These are phyloP conservation scores for Eucalyptus erythrocorys DNA, from an alignment of 345 rosid species.

Conservation along the genomic window DNA sequence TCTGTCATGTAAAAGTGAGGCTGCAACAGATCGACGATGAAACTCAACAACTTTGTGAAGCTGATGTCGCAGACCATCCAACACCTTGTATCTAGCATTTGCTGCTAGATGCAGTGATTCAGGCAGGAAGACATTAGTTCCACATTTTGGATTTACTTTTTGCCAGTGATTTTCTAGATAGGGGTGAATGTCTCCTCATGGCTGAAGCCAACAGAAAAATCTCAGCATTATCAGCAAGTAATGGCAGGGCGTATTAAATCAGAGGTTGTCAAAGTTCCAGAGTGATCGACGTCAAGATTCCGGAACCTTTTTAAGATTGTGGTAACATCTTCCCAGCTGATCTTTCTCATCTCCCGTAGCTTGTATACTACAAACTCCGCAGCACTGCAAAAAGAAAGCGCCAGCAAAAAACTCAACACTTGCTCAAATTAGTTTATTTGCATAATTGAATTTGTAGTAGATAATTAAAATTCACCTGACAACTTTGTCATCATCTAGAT, in stretches of 20 bases:
- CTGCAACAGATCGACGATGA: background rate
- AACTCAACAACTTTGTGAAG: background rate
- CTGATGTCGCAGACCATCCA: background rate
- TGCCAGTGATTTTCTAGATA: background rate
- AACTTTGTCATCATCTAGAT: slow-evolving; percentile 27
- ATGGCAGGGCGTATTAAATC: background rate
- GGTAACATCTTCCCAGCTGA: slow-evolving; percentile 20
- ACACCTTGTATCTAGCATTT: background rate
- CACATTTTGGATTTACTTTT: background rate
- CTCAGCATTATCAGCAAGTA: background rate
- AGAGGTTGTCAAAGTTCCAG: slow-evolving; percentile 29
- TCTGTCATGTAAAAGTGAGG: background rate
- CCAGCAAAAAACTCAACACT: background rate
- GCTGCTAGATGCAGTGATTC: background rate
- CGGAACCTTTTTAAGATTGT: slow-evolving; percentile 23
- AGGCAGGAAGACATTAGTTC: background rate
- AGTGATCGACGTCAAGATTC: slow-evolving; percentile 27
- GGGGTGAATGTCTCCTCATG: too few species aligned
- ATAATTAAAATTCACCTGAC: slow-evolving; percentile 14
- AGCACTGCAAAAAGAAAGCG: slow-evolving; percentile 3
- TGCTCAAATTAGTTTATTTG: background rate
- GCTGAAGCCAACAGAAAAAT: background rate
- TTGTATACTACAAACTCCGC: slow-evolving; percentile 31
- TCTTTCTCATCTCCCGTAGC: slow-evolving; percentile 38
- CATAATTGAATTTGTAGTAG: background rate